These are phyloP conservation scores for Brassica juncea DNA, from an alignment of 345 rosid species.

Conservation along the genomic window DNA sequence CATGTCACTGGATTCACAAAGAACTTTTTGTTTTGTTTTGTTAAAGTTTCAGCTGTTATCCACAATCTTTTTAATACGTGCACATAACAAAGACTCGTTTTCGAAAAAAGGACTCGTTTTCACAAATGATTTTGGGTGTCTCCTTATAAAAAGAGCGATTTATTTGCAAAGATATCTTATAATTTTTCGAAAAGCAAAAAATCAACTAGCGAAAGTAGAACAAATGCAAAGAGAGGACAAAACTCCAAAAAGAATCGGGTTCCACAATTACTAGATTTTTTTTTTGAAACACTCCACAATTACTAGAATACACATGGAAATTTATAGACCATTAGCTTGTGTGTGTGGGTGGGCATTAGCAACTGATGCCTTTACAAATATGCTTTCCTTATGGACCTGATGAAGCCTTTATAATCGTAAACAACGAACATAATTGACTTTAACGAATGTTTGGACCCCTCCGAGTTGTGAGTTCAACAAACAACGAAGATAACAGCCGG, in stretches of 20 bases:
- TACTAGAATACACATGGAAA: background rate
- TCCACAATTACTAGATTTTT: background rate
- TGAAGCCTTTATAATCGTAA: background rate
- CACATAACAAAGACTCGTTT: background rate
- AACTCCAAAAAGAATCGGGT: slow-evolving; percentile 17
- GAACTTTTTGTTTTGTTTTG: background rate
- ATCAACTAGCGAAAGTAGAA: slow-evolving; percentile 20
- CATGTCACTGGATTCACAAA: slow-evolving; percentile 10
- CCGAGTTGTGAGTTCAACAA: background rate
- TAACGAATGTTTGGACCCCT: background rate
- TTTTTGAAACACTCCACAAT: background rate
- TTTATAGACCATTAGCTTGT: background rate
- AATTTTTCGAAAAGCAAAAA: background rate
- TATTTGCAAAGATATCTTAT: background rate
- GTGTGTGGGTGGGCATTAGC: slow-evolving; percentile 1
- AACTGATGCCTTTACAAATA: background rate
- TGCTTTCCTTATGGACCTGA: background rate
- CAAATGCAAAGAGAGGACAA: slow-evolving; percentile 4
- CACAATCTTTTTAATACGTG: background rate
- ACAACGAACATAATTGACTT: background rate
- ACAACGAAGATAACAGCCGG: background rate
- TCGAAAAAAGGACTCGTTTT: slow-evolving; percentile 6
- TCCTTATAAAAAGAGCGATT: background rate
- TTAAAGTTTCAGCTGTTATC: background rate
- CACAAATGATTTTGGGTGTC: background rate